A percentile compares a stretch with the other conserved stretches of the same genome.
These are phyloP conservation scores for Alternaria hordeiaustralica DNA, from an alignment of 2,329 filamentous ascomycete species.

Conservation along the genomic window DNA sequence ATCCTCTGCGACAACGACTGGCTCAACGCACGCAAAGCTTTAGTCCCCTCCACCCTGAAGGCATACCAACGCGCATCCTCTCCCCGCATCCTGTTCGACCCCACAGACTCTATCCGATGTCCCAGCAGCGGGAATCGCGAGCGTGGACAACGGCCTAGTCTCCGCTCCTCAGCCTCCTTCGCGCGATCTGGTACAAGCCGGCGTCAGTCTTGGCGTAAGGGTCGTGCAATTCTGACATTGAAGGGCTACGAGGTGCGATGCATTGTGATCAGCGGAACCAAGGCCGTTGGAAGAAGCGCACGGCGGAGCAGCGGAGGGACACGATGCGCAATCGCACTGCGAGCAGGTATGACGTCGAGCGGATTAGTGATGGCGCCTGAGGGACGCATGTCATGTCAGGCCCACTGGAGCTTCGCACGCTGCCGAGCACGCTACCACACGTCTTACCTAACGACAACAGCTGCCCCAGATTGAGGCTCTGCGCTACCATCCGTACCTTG, in stretches of 20 bases:
- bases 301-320: slow-evolving; percentile 59
- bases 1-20: neutral
- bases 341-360: slow-evolving; percentile 46
- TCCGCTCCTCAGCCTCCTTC: neutral
- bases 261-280: slow-evolving; percentile 57
- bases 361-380: neutral
- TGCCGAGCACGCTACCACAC: slow-evolving; percentile 3
- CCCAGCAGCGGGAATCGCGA: neutral
- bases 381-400: neutral
- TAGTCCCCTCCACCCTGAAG: neutral
- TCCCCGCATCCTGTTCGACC: neutral
- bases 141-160: neutral
- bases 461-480: slow-evolving; percentile 6
- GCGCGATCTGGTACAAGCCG: neutral
- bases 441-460: slow-evolving; percentile 7
- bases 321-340: slow-evolving; percentile 62
- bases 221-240: neutral
- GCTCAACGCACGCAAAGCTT: neutral
- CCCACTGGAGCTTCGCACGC: neutral
- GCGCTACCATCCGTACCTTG: slow-evolving; percentile 2
- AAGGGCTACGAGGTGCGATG: slow-evolving; percentile 41
- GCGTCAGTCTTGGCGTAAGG: neutral
- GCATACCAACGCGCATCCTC: neutral
- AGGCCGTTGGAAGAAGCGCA: slow-evolving; percentile 54
- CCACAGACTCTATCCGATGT: neutral